Evolutionary conservation across 1,284 basidiomycete species (phyloP), one percentile per base, ranked within the genome.

Genomic region (Ganoderma leucocontextum): DNA sequence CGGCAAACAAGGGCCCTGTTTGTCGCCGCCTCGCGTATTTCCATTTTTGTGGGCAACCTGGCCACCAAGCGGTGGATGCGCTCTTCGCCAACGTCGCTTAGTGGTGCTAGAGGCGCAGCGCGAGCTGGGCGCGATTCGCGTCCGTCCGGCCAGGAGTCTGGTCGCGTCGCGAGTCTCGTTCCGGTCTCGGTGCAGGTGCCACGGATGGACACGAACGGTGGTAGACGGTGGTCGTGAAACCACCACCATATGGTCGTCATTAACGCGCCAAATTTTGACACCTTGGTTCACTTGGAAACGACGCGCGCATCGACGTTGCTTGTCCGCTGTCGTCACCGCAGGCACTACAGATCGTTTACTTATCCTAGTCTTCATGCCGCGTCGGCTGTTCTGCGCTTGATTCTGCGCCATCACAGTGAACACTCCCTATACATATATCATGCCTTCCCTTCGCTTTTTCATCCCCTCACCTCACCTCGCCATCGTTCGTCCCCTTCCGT

Each of bases 401-500:
- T 49, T 49, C 47, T 49, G 47, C 9, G 22, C 22, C 47, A 49
- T 49, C 47, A 49, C 47, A 49, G 22, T 49, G 38, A 60, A 39
- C 58, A 29, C 60, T n/a, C 29, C 13, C 2, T 62, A 62, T 62
- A 62, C 13, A 5, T 62, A 62, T 62, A 62, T 62, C 15, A 62
- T 63, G 49, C 49, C 3, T 10, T 60, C n/a, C 13, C 22, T 59
- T 25, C n/a, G n/a, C n/a, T 39, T 10, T 8, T 58, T 53, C 44
- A 17, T 36, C 35, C 10, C 6, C 35, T 22, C 10, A 2, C 55
- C 55, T 60, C 63, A 42, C 44, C 65, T 59, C 67, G 33, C 52
- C 62, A 63, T 53, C 67, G 64, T 49, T 60, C 52, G 12, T 41
- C 62, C 44, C 35, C 41, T 53, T 53, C 58, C 52, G 9, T 41